Evolutionary conservation across 352 stramenopile genomes (phyloP), one percentile per base, ranked within the genome.

Genomic region (Pilasporangium apinafurcum): DNA sequence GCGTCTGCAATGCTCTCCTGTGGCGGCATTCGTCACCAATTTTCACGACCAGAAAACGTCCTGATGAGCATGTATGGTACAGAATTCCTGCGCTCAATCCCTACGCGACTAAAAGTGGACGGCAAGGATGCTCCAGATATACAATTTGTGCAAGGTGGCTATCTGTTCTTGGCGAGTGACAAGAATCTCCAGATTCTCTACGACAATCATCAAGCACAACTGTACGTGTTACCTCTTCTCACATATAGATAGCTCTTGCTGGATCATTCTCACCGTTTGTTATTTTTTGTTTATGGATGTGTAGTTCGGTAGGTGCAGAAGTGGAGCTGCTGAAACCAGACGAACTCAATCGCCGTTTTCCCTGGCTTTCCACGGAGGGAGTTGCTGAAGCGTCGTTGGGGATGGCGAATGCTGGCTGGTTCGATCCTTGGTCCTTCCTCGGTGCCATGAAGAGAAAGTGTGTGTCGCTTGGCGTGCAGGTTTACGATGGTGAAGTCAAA

Each of bases 401-500:
- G 8, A 49, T 85, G 17, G 72, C 83, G 31, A 48, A 90, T 37
- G 73, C 91, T 33, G 81, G 81, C 16, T 93, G 81, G 81, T 93
- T 93, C 52, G 81, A 93, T 30, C 81, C 81, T 4, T 93, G 81
- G 81, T 75, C 76, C 4, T 90, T 73, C 51, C 56, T 93, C 38
- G 67, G 54, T 8, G 78, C 77, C 10, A 76, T 92, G 50, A 89
- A 88, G 56, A 65, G 59, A 27, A 89, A 87, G 56, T 79, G 68
- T 48, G 43, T 79, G 3, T 48, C 65, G n/a, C 52, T 92, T 12
- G 81, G 77, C 20, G 81, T 92, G 33, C 59, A 89, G 35, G 59
- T 89, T 9, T 53, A 90, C 27, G 59, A 86, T 47, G 81, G 81
- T 35, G 76, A 90, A 25, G 65, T 86, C 22, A 77, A 76, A 16